Percentiles rank a stretch among this genome's conserved stretches.
Evolutionary conservation across 345 rosid species (phyloP).

Genomic region (Salix udensis): DNA sequence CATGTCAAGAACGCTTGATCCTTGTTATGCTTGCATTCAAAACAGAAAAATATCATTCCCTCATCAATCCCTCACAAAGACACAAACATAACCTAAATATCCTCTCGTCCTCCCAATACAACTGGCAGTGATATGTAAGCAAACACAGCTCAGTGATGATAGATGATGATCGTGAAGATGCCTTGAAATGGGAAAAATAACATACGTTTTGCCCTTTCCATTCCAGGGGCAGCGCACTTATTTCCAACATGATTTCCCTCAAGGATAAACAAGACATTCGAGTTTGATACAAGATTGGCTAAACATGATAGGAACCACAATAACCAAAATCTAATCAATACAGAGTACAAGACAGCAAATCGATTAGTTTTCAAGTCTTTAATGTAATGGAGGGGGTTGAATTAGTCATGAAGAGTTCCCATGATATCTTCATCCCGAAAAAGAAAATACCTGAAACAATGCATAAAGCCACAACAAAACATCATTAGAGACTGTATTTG

Average conservation of each 20-base stretch:
- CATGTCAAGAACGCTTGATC: background rate
- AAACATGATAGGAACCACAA: background rate
- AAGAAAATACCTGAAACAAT: conserved; percentile 22
- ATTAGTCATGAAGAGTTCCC: conserved; percentile 26
- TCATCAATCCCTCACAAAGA: background rate
- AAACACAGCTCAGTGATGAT: background rate
- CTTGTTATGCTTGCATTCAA: background rate
- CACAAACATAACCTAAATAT: background rate
- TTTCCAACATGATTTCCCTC: background rate
- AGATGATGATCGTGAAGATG: background rate
- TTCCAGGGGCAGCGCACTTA: background rate
- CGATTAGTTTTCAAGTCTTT: background rate
- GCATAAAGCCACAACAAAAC: background rate
- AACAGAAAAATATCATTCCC: too few species aligned
- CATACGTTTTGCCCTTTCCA: background rate
- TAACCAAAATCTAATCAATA: background rate
- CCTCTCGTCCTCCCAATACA: background rate
- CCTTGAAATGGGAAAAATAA: background rate
- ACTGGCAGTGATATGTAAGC: background rate
- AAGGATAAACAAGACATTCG: background rate
- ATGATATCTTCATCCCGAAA: conserved; percentile 27
- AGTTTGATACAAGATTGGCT: background rate
- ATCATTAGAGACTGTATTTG: background rate
- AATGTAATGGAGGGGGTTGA: background rate
- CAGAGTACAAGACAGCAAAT: background rate